These are phyloP conservation scores for Cucumis melo DNA, from an alignment of 306 rosid genomes.

Conservation along the genomic window DNA sequence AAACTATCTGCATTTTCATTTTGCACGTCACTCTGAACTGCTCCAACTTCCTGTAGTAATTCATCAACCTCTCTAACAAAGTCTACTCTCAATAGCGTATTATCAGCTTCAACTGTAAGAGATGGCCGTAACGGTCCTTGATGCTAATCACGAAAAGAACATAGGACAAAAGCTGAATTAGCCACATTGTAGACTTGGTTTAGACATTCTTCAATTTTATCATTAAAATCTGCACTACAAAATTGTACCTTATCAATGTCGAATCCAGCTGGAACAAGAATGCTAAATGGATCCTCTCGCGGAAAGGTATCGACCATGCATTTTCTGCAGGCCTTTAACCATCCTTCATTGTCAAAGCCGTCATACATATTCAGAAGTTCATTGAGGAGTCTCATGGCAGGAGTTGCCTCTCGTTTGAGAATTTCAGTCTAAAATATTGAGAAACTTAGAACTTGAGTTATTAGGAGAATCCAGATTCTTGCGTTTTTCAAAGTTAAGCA, in stretches of 20 bases:
- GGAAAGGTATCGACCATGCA: constrained; percentile 63
- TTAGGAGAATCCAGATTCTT: neutral
- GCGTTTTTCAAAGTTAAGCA: neutral
- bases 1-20: constrained; percentile 25
- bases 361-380: constrained; percentile 80
- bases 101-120: constrained; percentile 59
- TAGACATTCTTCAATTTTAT: neutral
- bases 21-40: constrained; percentile 24
- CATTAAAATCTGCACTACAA: neutral
- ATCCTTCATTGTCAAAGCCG: constrained; percentile 46
- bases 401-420: constrained; percentile 74
- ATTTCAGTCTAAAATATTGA: constrained; percentile 54
- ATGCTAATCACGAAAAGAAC: constrained; percentile 35
- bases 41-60: constrained; percentile 60
- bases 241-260: constrained; percentile 66
- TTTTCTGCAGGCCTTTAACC: constrained; percentile 77
- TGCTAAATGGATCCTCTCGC: constrained; percentile 84
- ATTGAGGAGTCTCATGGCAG: constrained; percentile 84
- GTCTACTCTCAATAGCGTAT: constrained; percentile 62
- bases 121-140: constrained; percentile 52
- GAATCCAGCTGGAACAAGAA: constrained; percentile 77
- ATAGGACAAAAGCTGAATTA: neutral
- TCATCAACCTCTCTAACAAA: constrained; percentile 85
- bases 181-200: neutral
- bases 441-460: neutral